A percentile compares a stretch with the other conserved stretches of the same genome.
Conservation (phyloP, 202 grass and related monocot genomes). For the Digitaria exilis region DNA sequence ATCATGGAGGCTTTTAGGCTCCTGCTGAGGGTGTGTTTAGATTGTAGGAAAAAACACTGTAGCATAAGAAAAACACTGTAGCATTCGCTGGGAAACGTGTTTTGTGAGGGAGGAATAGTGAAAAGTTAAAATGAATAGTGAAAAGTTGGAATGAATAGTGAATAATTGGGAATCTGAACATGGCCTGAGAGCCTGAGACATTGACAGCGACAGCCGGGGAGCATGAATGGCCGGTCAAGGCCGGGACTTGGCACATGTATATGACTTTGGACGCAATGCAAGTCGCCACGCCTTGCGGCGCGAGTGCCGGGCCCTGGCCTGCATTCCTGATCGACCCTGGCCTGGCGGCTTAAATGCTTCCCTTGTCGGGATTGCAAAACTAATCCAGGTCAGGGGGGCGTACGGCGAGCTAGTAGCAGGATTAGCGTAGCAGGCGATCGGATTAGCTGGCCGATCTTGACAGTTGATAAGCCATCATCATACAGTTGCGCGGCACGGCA, state of each 20-base stretch:
- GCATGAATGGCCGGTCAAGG: slow-evolving; percentile 20
- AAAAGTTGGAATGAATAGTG: no score
- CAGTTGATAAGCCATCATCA: not conserved
- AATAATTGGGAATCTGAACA: no score
- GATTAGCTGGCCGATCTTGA: not conserved
- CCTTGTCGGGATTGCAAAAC: slow-evolving; percentile 53
- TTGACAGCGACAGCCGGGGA: not conserved
- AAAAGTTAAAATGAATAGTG: no score
- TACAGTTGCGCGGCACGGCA: not conserved
- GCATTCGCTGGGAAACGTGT: no score
- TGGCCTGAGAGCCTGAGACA: not conserved
- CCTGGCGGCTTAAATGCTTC: slow-evolving; percentile 1
- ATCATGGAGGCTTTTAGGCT: no score
- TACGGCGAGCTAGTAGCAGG: not conserved
- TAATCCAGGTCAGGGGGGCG: not conserved
- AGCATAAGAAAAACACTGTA: no score
- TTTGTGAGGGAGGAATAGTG: no score
- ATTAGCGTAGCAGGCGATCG: not conserved
- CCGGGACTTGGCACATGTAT: not conserved
- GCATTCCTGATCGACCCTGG: not conserved
- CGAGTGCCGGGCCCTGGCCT: slow-evolving; percentile 35
- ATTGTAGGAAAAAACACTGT: no score
- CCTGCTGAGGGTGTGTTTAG: no score
- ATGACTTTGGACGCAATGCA: slow-evolving; percentile 31
- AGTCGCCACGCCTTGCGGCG: slow-evolving; percentile 51